phyloP scores from a whole-genome alignment of 2,329 filamentous ascomycete species.

The Claviceps sp. region DNA sequence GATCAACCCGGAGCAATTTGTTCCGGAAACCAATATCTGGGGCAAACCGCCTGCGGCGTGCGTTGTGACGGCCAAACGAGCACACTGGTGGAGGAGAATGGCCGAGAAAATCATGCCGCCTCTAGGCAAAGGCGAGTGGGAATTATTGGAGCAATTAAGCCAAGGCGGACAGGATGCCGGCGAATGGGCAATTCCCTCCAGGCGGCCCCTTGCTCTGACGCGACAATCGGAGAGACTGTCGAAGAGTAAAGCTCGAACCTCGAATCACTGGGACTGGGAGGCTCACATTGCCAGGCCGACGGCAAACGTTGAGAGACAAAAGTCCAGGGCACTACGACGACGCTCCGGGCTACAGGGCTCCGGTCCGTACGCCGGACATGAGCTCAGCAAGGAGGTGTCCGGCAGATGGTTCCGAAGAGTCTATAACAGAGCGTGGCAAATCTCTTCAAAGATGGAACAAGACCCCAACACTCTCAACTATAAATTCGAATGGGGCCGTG shows the following conservation, averaged over 20 bases:
- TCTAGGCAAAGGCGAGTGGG: conserved; percentile 39
- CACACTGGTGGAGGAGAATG: conserved; percentile 32
- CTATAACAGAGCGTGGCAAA: conserved; percentile 31
- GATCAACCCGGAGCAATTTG: conserved; percentile 18
- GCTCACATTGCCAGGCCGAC: conserved; percentile 26
- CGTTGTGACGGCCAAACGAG: conserved; percentile 27
- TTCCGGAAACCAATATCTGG: conserved; percentile 36
- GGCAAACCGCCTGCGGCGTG: conserved; percentile 28
- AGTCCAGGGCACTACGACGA: conserved; percentile 17
- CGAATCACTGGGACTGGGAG: conserved; percentile 28
- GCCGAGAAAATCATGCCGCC: conserved; percentile 40
- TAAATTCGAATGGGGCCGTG: conserved; percentile 33
- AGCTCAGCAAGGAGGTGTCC: conserved; percentile 19
- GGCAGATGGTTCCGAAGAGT: conserved; percentile 32
- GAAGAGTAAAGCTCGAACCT: neutral
- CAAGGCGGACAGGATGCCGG: conserved; percentile 22
- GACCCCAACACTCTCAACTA: conserved; percentile 17
- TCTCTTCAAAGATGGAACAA: conserved; percentile 28
- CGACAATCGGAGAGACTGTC: neutral
- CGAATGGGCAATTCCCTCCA: conserved; percentile 24
- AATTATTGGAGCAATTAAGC: conserved; percentile 34
- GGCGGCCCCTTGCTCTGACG: conserved; percentile 13
- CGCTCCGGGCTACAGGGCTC: conserved; percentile 23
- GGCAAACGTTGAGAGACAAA: conserved; percentile 23
- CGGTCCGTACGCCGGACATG: conserved; percentile 23